Evolutionary conservation across 1,284 basidiomycete genomes (phyloP), one percentile per base, ranked within the genome.

Genomic region (Ceraceosorus bombacis): DNA sequence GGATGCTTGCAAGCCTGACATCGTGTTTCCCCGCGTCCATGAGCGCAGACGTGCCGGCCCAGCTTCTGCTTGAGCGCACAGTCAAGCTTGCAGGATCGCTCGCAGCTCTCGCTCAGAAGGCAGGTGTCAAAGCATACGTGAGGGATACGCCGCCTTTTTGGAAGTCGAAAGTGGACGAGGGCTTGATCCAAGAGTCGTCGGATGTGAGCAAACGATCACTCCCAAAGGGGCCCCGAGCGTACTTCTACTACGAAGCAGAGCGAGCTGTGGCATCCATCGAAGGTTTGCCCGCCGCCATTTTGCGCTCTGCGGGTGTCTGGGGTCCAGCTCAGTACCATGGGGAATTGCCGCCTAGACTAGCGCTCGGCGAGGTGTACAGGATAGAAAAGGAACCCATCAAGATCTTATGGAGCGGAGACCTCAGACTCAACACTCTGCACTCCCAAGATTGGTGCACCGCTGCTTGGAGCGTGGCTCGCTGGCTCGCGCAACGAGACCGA

Each of bases 161-260:
- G 56, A 65, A 61, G 17, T 41, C 61, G 39, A 64, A 70, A 41
- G n/a, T 52, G 51, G 62, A 63, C 51, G 68, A 72, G 49, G 51
- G 60, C 6, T 61, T 63, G 10, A 36, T 63, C 17, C 51, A 65
- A 53, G 62, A 65, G 51, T 43, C 46, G 6, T 10, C 43, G 43
- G 38, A 54, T 39, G 50, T 57, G 41, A 43, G 43, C 27, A 50
- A 46, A 27, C 51, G 52, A 13, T 56, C 51, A 6, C 41, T 63
- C 43, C 63, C 66, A 10, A 66, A 65, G 36, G 53, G 54, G 4
- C 39, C 58, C 1, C 58, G 65, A 37, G 55, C 63, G 4, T 69
- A 67, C 53, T 72, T 67, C 66, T 72, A 61, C 61, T 68, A 70
- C 50, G 70, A 72, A 46, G 66, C 68, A 10, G 68, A 70, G 53